A percentile compares a stretch with the other conserved stretches of the same genome.
phyloP scores from a whole-genome alignment of 495 filamentous ascomycete genomes.

The Aspergillus olivimuriae region DNA sequence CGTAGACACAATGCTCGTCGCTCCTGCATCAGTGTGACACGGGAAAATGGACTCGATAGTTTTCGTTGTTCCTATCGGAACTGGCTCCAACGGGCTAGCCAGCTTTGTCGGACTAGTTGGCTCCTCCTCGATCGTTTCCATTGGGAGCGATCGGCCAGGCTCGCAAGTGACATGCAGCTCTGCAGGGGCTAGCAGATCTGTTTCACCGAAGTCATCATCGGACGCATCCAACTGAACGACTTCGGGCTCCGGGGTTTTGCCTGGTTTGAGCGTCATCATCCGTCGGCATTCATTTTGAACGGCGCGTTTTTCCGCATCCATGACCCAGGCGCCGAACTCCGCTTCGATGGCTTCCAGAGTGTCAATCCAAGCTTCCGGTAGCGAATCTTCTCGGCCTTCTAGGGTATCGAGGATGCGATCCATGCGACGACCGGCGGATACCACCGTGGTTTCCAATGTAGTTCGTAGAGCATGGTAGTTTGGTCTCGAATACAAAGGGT shows the following conservation, averaged over 20 bases:
- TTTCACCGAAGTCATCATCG: no score
- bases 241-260: conserved; percentile 4
- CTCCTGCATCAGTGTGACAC: no score
- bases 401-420: conserved; percentile 80
- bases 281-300: conserved; percentile 40
- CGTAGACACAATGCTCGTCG: no score
- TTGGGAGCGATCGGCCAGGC: conserved; percentile 6
- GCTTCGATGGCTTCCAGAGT: conserved; percentile 73
- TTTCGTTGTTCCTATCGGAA: no score
- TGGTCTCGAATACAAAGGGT: conserved; percentile 31
- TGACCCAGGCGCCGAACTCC: conserved; percentile 74
- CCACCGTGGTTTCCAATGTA: conserved; percentile 62
- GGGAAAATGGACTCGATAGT: no score
- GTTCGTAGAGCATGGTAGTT: conserved; percentile 57
- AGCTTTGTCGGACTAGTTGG: conserved; percentile 5
- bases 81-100: no score
- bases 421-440: conserved; percentile 61
- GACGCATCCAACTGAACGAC: no score
- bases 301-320: conserved; percentile 40
- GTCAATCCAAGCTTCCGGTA: conserved; percentile 86
- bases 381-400: conserved; percentile 72
- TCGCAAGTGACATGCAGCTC: conserved; percentile 1
- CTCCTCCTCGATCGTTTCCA: conserved; percentile 27
- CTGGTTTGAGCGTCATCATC: conserved; percentile 8
- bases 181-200: neutral